Evolutionary conservation across 2,329 filamentous ascomycete genomes (phyloP).

Genomic region (Colletotrichum paranaense): DNA sequence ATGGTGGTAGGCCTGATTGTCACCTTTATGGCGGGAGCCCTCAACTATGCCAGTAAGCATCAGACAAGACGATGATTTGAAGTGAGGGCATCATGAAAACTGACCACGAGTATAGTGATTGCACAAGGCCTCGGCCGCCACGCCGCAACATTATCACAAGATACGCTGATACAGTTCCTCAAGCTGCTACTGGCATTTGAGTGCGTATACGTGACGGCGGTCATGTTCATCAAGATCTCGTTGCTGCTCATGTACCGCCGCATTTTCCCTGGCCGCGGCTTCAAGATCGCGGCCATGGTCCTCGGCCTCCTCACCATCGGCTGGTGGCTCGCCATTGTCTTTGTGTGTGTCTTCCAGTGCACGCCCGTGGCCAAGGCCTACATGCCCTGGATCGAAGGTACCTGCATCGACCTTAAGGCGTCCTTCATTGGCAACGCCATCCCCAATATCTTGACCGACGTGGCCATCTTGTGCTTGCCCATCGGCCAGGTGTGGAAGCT

Average conservation of each 20-base stretch:
- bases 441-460: constrained; percentile 53
- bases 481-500: constrained; percentile 44
- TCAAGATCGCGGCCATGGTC: constrained; percentile 25
- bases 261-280: constrained; percentile 27
- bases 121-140: constrained; percentile 26
- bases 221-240: constrained; percentile 34
- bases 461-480: constrained; percentile 45
- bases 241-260: constrained; percentile 34
- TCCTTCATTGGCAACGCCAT: constrained; percentile 57
- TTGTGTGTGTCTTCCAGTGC: constrained; percentile 53
- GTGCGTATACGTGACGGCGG: constrained; percentile 27
- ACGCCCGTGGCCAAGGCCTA: constrained; percentile 50
- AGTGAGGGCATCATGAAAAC: not conserved
- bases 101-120: constrained; percentile 21
- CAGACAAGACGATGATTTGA: not conserved
- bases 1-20: constrained; percentile 27
- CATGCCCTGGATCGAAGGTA: constrained; percentile 45
- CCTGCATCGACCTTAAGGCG: constrained; percentile 52
- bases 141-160: constrained; percentile 17
- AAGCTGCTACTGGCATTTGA: constrained; percentile 30
- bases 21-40: constrained; percentile 21
- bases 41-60: constrained; percentile 32
- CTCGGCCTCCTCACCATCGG: constrained; percentile 29
- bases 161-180: constrained; percentile 22
- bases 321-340: constrained; percentile 36